Evolutionary conservation across 768 basidiomycete genomes (phyloP).

Genomic region (Epithele typhae): DNA sequence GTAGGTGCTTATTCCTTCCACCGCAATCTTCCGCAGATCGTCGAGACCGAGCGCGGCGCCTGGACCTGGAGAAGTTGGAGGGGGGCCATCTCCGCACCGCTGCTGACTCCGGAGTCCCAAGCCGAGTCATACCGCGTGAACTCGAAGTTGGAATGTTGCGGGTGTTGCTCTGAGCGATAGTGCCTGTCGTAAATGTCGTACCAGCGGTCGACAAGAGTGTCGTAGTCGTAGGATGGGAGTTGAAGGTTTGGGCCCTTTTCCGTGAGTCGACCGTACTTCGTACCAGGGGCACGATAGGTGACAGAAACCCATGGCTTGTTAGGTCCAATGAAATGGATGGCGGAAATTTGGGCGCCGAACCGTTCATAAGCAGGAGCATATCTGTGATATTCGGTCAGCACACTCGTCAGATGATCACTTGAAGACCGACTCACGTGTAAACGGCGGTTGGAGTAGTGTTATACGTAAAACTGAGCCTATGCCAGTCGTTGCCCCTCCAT

Average conservation of each 20-base stretch:
- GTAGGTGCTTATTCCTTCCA: conserved; percentile 44
- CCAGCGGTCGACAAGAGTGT: conserved; percentile 86
- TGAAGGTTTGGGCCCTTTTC: conserved; percentile 13
- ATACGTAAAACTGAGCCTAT: conserved; percentile 94
- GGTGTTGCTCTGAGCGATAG: conserved; percentile 57
- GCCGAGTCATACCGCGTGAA: conserved; percentile 65
- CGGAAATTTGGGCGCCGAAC: conserved; percentile 81
- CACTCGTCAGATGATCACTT: too few species aligned
- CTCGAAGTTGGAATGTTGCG: conserved; percentile 48
- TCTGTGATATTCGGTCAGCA: too few species aligned
- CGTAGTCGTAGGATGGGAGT: conserved; percentile 60
- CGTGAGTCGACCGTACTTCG: conserved; percentile 28
- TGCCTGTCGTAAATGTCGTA: conserved; percentile 85
- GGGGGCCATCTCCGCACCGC: conserved; percentile 27
- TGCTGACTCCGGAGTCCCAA: conserved; percentile 55
- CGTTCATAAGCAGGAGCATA: conserved; percentile 97
- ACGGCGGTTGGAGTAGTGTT: conserved; percentile 97
- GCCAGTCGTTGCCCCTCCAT: conserved; percentile 85
- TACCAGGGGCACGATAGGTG: conserved; percentile 60
- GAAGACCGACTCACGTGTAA: conserved; percentile 80
- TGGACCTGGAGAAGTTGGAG: conserved; percentile 20
- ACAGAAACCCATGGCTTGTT: conserved; percentile 92
- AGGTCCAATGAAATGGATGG: conserved; percentile 92
- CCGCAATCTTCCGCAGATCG: conserved; percentile 57
- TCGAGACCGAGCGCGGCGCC: conserved; percentile 50